Base-by-base conservation (phyloP, 495 filamentous ascomycete genomes). In the Aspergillus steynii region DNA sequence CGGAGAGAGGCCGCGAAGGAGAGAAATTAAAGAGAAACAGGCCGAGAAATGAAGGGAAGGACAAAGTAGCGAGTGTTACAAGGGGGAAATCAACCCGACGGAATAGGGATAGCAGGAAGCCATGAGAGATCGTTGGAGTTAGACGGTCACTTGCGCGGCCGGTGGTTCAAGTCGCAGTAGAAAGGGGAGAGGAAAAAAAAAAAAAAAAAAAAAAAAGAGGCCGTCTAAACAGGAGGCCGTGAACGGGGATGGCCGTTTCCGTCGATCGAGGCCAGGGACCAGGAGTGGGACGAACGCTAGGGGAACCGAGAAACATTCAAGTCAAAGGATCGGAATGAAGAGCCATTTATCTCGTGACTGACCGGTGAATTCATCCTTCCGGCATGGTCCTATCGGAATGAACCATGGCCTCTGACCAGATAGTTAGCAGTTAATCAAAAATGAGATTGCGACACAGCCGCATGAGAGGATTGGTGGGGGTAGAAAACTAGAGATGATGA, bases 181-280 rank as follows among this genome's bases (percentile, higher is more conserved):
- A 52, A 58, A 37, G 37, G 5, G 49, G 48, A 50, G 55, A 14
- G 42, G 20, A 59, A 51, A 59, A 60, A 42, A 61, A 60, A 42
- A 61, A 61, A 59, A 55, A 42, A 26, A 26, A 31, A 58, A 27
- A 37, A 31, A 61, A 52, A 32, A 50, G 46, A 53, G 46, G 27
- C 48, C 20, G 8, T 29, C 48, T n/a, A 42, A 15, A 14, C 37
- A 42, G 37, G 45, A 48, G 55, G 52, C 64, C 64, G 64, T 42
- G 64, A 66, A 63, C 61, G 65, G 65, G 29, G 58, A 37, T 58
- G 55, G 37, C 65, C 65, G 61, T 63, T 67, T 67, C 49, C 65
- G 65, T 59, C 59, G 29, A 53, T 29, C 53, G 51, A 28, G 20
- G n/a, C 29, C 26, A 61, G 50, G 45, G 58, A 42, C 12, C 9